Percentiles rank a stretch among this genome's conserved stretches.
phyloP scores from a whole-genome alignment of 768 basidiomycete genomes.

The Chalciporus pseudorubinellus region DNA sequence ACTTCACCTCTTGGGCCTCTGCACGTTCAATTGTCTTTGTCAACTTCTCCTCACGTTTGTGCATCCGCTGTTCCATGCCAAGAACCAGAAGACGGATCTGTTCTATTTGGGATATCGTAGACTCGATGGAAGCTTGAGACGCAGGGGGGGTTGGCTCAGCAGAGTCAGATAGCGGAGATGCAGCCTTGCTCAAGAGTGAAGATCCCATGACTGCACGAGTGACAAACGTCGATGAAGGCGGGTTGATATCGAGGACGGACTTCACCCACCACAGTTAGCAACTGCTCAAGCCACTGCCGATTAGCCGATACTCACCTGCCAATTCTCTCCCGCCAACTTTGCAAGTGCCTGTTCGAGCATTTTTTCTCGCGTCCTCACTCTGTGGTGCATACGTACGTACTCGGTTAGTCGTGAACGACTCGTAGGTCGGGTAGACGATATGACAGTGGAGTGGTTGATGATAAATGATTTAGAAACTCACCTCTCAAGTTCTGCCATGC shows the following conservation, averaged over 20 bases:
- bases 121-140: constrained; percentile 33
- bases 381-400: constrained; percentile 18
- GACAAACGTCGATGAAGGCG: constrained; percentile 30
- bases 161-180: constrained; percentile 18
- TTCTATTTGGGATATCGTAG: constrained; percentile 59
- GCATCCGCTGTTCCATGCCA: constrained; percentile 74
- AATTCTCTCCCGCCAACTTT: constrained; percentile 73
- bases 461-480: constrained; percentile 29
- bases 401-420: background rate
- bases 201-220: constrained; percentile 27
- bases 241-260: constrained; percentile 35
- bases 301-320: constrained; percentile 61
- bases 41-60: constrained; percentile 60
- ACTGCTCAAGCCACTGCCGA: too few species aligned
- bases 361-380: constrained; percentile 69
- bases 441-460: background rate
- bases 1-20: constrained; percentile 54
- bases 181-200: constrained; percentile 25
- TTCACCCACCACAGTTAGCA: too few species aligned
- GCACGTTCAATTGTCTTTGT: constrained; percentile 58
- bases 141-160: constrained; percentile 13
- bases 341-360: constrained; percentile 70
- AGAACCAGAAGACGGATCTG: constrained; percentile 65
- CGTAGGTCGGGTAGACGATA: too few species aligned
- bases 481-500: constrained; percentile 80